Evolutionary conservation across 306 rosid genomes (phyloP).

Genomic region (Cicer judaicum): DNA sequence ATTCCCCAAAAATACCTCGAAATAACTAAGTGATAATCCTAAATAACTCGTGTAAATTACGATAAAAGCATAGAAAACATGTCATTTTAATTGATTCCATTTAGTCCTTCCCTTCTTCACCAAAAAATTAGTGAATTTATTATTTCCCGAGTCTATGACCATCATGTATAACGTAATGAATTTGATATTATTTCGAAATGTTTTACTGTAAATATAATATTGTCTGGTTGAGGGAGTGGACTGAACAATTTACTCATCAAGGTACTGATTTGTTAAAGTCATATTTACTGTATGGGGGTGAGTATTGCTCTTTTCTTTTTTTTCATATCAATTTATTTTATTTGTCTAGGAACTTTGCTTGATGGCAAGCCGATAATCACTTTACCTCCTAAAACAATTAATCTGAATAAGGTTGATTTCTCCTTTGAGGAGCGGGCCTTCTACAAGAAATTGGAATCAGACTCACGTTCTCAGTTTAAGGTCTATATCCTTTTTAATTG

Average conservation of each 20-base stretch:
- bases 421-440: slow-evolving; percentile 89
- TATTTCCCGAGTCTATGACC: not conserved
- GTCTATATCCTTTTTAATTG: slow-evolving; percentile 49
- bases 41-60: not conserved
- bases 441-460: slow-evolving; percentile 90
- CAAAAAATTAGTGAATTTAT: slow-evolving; percentile 4
- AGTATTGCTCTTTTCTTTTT: slow-evolving; percentile 42
- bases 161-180: slow-evolving; percentile 3
- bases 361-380: slow-evolving; percentile 89
- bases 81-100: not conserved
- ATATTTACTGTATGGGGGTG: slow-evolving; percentile 24
- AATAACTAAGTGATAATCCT: not conserved
- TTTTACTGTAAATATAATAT: slow-evolving; percentile 12
- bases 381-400: slow-evolving; percentile 81
- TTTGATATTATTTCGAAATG: slow-evolving; percentile 18
- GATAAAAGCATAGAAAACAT: not conserved
- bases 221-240: slow-evolving; percentile 28
- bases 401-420: slow-evolving; percentile 77
- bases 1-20: too few species aligned
- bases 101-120: slow-evolving; percentile 15
- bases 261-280: slow-evolving; percentile 39
- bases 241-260: slow-evolving; percentile 32
- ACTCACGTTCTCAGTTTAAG: slow-evolving; percentile 89
- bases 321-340: slow-evolving; percentile 22
- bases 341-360: slow-evolving; percentile 74